A percentile compares a stretch with the other conserved stretches of the same genome.
Conservation (phyloP, 495 filamentous ascomycete genomes). For the Xylaria intraflava region DNA sequence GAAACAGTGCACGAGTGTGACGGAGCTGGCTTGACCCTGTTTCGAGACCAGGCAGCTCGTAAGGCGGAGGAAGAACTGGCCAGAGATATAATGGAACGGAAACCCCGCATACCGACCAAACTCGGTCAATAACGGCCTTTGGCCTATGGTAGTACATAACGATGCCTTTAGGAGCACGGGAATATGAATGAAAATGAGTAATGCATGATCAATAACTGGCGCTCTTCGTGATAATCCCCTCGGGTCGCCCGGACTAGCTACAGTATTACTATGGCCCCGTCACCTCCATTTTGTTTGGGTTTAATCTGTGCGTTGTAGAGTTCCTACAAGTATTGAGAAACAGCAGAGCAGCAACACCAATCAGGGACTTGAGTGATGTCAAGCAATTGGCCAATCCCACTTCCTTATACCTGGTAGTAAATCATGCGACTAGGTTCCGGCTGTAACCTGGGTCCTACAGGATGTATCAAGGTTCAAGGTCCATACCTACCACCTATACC, state of each 20-base stretch:
- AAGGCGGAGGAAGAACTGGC: neutral
- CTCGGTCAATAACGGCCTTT: conserved; percentile 3
- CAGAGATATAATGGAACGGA: conserved; percentile 5
- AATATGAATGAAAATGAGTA: conserved; percentile 12
- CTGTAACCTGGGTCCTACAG: too few species aligned
- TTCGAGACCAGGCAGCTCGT: neutral
- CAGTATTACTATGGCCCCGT: neutral
- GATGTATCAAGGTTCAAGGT: too few species aligned
- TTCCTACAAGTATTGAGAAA: too few species aligned
- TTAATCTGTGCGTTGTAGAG: too few species aligned
- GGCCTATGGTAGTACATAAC: conserved; percentile 9
- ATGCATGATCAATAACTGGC: neutral
- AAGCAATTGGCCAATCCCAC: conserved; percentile 8
- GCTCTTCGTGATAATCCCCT: neutral
- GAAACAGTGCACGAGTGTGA: conserved; percentile 3
- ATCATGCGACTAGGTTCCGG: too few species aligned
- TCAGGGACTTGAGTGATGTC: neutral
- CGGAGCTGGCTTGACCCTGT: conserved; percentile 6
- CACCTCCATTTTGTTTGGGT: too few species aligned
- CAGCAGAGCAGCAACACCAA: neutral
- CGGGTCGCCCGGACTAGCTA: neutral
- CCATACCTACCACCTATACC: too few species aligned
- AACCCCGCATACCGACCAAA: neutral
- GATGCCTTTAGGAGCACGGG: neutral
- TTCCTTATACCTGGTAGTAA: too few species aligned